Conservation (phyloP, 371 early-diverging fungal species). For the Sporodiniella umbellata region DNA sequence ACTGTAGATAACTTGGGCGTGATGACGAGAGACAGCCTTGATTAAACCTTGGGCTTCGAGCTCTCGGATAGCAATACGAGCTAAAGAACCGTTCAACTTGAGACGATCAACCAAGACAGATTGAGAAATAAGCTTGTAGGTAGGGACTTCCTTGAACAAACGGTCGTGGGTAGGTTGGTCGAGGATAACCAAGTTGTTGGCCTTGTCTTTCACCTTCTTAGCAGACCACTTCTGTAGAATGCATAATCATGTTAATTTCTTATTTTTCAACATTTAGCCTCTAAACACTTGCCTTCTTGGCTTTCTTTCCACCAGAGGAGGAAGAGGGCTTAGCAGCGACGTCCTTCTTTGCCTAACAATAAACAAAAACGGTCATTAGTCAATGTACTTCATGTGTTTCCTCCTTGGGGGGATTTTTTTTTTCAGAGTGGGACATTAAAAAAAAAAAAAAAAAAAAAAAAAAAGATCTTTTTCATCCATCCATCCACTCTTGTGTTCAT, state of each 20-base stretch:
- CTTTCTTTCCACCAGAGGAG: slow-evolving; percentile 79
- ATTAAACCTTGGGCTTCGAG: slow-evolving; percentile 87
- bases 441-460: neutral
- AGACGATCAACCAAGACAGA: slow-evolving; percentile 97
- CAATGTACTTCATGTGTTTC: no score
- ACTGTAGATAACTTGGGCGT: slow-evolving; percentile 92
- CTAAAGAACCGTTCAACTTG: slow-evolving; percentile 93
- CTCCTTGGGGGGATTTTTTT: no score
- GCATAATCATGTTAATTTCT: neutral
- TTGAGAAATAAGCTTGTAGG: slow-evolving; percentile 96
- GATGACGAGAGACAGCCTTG: slow-evolving; percentile 82
- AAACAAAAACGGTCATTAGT: neutral
- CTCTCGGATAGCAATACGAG: slow-evolving; percentile 89
- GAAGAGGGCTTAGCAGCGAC: slow-evolving; percentile 63
- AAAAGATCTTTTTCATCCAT: neutral
- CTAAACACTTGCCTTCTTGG: no score
- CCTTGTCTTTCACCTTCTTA: slow-evolving; percentile 93
- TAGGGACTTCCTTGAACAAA: slow-evolving; percentile 96
- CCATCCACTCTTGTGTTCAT: slow-evolving; percentile 2
- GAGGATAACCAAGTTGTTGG: slow-evolving; percentile 91
- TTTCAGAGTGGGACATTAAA: no score
- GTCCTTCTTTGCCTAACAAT: slow-evolving; percentile 55
- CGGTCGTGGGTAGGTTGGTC: slow-evolving; percentile 86
- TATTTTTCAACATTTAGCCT: neutral
- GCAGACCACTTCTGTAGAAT: slow-evolving; percentile 87